These are phyloP conservation scores for Amanita rimosa DNA, from an alignment of 768 basidiomycete genomes.

Conservation along the genomic window DNA sequence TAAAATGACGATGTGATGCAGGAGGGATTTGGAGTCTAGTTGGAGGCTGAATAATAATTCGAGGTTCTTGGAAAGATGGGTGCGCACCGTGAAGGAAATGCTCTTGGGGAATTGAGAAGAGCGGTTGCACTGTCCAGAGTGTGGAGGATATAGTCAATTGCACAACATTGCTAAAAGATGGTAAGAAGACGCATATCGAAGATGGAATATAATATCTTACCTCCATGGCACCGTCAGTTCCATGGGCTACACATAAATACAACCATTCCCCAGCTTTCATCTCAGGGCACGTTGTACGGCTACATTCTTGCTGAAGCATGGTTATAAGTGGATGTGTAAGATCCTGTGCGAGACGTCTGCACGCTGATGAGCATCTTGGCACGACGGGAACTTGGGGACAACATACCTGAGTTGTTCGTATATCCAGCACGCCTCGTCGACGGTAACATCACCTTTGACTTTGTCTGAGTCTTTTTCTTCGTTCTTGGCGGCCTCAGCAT, in stretches of 20 bases:
- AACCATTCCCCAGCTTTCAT: conserved; percentile 99
- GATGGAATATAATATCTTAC: conserved; percentile 24
- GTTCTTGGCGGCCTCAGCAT: conserved; percentile 19
- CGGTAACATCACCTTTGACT: conserved; percentile 36
- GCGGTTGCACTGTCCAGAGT: conserved; percentile 92
- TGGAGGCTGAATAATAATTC: neutral
- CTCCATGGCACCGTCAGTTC: conserved; percentile 80
- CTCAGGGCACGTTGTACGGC: conserved; percentile 77
- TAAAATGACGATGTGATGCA: conserved; percentile 79
- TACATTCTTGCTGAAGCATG: conserved; percentile 80
- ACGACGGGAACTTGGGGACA: neutral
- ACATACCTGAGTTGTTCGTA: conserved; percentile 46
- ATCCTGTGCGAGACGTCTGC: conserved; percentile 80
- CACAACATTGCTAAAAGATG: conserved; percentile 72
- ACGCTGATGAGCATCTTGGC: neutral
- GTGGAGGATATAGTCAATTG: conserved; percentile 92
- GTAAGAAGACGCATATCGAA: neutral
- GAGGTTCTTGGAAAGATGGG: neutral
- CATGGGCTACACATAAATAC: conserved; percentile 92
- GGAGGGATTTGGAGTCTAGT: conserved; percentile 69
- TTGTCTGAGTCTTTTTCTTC: conserved; percentile 22
- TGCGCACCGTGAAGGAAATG: conserved; percentile 81
- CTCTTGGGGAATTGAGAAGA: conserved; percentile 78
- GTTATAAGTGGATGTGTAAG: conserved; percentile 79
- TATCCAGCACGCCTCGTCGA: conserved; percentile 81